Base-by-base conservation (phyloP, 495 filamentous ascomycete species). In the Talaromyces borbonicus region DNA sequence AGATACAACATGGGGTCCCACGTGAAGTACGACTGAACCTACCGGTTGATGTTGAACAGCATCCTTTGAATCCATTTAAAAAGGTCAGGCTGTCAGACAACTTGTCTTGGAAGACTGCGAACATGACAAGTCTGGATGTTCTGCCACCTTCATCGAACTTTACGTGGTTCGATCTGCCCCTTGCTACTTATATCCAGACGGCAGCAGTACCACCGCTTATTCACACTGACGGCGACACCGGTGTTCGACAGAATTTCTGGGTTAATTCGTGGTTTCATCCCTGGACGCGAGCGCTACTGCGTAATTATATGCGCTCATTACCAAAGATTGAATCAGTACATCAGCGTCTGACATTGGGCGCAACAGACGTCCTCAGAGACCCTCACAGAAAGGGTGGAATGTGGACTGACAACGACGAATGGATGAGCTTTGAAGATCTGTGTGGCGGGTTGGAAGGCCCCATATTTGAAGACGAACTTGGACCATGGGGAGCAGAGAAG, bases 301-400 rank as follows among this genome's bases (percentile, higher is more conserved):
- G 69, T 23, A 67, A 64, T 43, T 69, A 73, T 49, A 59, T 78
- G 20, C 67, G 74, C 37, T 63, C 57, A 5, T 55, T 70, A 16
- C 67, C 62, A 22, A 55, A 45, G 3, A 66, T 63, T 4, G 63
- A 65, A 7, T 59, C 66, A 12, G 69, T 67, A 0, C 65, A 63
- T 4, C 65, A 73, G 31, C 67, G 60, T 1, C 60, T 72, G 0
- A 61, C 68, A 4, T 56, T 65, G 1, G 75, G 71, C 3, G 76
- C 72, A 3, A 67, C 75, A 39, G 57, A 61, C 3, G 72, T 66
- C 71, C 74, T 74, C 72, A 71, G 78, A 50, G 54, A 60, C 41
- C 62, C 74, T 12, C 77, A 77, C 2, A 75, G 75, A 1, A 63
- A 64, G 18, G 77, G 75, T 1, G 79, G 79, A n/a, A 59, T 77